Evolutionary conservation across 306 rosid genomes (phyloP).

Genomic region (Prinsepia uniflora): DNA sequence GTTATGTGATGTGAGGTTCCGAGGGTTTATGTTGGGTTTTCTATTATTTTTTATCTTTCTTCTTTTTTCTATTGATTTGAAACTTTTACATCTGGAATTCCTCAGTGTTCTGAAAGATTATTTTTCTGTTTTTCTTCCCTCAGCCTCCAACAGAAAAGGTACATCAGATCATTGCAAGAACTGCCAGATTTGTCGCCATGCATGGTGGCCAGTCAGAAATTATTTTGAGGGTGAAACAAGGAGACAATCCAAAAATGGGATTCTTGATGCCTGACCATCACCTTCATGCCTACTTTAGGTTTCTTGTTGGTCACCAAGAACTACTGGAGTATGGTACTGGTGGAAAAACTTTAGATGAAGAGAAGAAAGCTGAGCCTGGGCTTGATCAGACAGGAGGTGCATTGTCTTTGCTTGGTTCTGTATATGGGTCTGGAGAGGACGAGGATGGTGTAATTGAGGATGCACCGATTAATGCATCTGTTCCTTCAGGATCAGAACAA

Average conservation of each 20-base stretch:
- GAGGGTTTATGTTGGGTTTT: constrained; percentile 27
- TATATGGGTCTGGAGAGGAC: constrained; percentile 77
- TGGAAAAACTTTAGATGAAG: constrained; percentile 36
- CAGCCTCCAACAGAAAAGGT: constrained; percentile 86
- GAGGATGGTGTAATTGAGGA: constrained; percentile 57
- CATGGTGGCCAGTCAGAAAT: constrained; percentile 87
- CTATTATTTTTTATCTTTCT: background rate
- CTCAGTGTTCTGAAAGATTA: constrained; percentile 27
- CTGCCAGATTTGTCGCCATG: constrained; percentile 65
- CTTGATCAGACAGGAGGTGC: constrained; percentile 67
- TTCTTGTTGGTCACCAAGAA: constrained; percentile 72
- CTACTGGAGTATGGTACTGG: constrained; percentile 42
- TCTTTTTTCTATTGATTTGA: constrained; percentile 20
- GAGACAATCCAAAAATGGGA: constrained; percentile 86
- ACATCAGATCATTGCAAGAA: constrained; percentile 84
- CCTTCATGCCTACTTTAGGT: constrained; percentile 76
- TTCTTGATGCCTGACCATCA: constrained; percentile 84
- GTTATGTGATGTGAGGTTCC: constrained; percentile 42
- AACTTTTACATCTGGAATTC: constrained; percentile 22
- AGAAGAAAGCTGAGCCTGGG: constrained; percentile 38
- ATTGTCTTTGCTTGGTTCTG: constrained; percentile 80
- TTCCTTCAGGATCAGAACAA: constrained; percentile 38
- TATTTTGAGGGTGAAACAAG: constrained; percentile 85
- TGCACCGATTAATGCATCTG: constrained; percentile 24
- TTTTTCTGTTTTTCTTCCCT: constrained; percentile 21